Conservation (phyloP, 495 filamentous ascomycete species). For the Aspergillus hancockii region DNA sequence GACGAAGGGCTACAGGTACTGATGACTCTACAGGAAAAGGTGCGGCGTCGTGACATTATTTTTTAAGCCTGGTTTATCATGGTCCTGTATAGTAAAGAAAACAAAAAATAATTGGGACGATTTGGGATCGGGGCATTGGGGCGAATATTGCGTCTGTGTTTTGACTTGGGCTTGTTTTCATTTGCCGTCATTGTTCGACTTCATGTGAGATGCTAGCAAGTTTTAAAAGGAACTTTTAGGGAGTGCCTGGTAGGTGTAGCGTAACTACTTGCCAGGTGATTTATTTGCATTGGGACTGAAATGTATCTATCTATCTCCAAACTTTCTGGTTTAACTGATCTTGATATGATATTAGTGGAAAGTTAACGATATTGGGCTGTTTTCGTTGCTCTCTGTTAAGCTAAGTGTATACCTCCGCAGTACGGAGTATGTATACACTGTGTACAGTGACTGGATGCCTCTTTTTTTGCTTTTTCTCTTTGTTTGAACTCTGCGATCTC, state of each 20-base stretch:
- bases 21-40: constrained; percentile 48
- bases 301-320: constrained; percentile 1
- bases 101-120: constrained; percentile 45
- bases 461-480: not conserved
- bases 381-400: not conserved
- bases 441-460: not conserved
- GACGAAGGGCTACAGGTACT: constrained; percentile 46
- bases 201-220: constrained; percentile 17
- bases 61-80: constrained; percentile 27
- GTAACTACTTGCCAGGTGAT: constrained; percentile 1
- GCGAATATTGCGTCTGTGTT: constrained; percentile 50
- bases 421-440: no score
- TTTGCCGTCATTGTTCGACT: constrained; percentile 11
- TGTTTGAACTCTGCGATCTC: not conserved
- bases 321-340: not conserved
- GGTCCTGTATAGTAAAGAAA: constrained; percentile 52
- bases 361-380: not conserved
- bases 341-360: no score
- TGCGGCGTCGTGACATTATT: constrained; percentile 30
- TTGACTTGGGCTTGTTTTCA: constrained; percentile 23
- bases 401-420: no score
- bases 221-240: not conserved
- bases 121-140: constrained; percentile 48
- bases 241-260: not conserved
- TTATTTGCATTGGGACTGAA: constrained; percentile 3